Conservation (phyloP, 345 rosid genomes). For the Euphorbia tirucalli region DNA sequence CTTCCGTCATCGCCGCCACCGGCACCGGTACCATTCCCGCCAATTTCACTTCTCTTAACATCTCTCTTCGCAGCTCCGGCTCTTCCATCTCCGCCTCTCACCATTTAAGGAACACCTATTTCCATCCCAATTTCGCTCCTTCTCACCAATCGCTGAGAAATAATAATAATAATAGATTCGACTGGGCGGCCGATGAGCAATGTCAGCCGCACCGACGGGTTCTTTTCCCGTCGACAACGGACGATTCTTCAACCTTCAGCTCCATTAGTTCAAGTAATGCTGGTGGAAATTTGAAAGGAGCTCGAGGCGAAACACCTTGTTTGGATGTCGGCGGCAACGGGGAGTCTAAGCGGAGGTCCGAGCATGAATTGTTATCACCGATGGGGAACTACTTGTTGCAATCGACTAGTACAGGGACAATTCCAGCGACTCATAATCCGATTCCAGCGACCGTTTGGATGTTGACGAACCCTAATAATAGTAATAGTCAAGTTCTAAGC, state of each 20-base stretch:
- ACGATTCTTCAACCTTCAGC: too few species aligned
- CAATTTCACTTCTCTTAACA: conserved; percentile 85
- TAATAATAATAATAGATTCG: too few species aligned
- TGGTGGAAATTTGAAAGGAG: too few species aligned
- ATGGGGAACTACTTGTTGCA: conserved; percentile 63
- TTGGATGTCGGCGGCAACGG: too few species aligned
- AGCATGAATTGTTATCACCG: conserved; percentile 47
- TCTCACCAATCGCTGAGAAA: too few species aligned
- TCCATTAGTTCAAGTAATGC: too few species aligned
- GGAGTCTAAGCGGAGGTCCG: too few species aligned
- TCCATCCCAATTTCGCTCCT: conserved; percentile 65
- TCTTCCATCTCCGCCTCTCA: conserved; percentile 83
- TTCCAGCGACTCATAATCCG: conserved; percentile 55
- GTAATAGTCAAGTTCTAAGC: conserved; percentile 54
- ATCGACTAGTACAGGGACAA: conserved; percentile 55
- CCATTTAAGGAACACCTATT: too few species aligned
- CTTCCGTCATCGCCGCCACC: conserved; percentile 93
- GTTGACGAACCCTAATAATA: conserved; percentile 66
- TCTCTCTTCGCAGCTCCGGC: conserved; percentile 86
- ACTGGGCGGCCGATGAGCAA: too few species aligned
- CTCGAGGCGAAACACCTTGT: conserved; percentile 49
- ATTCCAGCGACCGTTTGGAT: conserved; percentile 92
- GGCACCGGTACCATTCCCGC: conserved; percentile 98
- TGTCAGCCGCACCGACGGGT: too few species aligned
- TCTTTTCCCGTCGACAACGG: too few species aligned